These are phyloP conservation scores for Inonotus obliquus DNA, from an alignment of 1,284 basidiomycete species.

Conservation along the genomic window DNA sequence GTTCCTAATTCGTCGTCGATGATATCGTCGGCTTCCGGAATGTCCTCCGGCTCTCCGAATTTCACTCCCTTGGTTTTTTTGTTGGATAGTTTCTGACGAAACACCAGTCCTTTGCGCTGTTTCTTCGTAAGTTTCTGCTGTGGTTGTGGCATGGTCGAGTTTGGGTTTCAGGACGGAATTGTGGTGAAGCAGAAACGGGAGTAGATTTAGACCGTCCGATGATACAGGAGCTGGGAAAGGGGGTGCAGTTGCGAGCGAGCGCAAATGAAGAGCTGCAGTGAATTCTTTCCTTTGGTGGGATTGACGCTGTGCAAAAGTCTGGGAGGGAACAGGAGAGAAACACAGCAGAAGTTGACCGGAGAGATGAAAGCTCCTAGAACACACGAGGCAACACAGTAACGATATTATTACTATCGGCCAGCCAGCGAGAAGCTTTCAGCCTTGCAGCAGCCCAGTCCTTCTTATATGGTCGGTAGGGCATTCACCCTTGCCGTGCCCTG, in stretches of 20 bases:
- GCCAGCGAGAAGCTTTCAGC: background rate
- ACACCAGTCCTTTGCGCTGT: conserved; percentile 20
- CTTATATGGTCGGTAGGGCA: conserved; percentile 1
- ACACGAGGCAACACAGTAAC: conserved; percentile 1
- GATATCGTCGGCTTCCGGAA: conserved; percentile 9
- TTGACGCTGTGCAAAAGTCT: background rate
- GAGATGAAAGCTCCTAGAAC: conserved; percentile 13
- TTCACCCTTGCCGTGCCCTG: conserved; percentile 4
- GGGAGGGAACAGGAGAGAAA: background rate
- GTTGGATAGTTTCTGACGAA: conserved; percentile 12
- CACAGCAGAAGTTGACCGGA: background rate
- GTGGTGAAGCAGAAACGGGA: background rate
- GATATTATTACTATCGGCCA: background rate
- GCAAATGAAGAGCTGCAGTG: background rate
- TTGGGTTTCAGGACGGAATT: background rate
- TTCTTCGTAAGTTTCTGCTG: conserved; percentile 22
- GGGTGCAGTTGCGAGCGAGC: background rate
- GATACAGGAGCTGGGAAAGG: background rate
- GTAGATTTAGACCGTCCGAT: background rate
- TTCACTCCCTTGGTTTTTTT: conserved; percentile 20
- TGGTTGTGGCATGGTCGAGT: background rate
- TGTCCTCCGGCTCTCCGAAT: conserved; percentile 11
- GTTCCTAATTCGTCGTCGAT: background rate
- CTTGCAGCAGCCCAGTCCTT: background rate
- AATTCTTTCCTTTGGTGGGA: background rate